Evolutionary conservation across 768 basidiomycete species (phyloP), one percentile per base, ranked within the genome.

Genomic region (Chalciporus sphaerocephalus): DNA sequence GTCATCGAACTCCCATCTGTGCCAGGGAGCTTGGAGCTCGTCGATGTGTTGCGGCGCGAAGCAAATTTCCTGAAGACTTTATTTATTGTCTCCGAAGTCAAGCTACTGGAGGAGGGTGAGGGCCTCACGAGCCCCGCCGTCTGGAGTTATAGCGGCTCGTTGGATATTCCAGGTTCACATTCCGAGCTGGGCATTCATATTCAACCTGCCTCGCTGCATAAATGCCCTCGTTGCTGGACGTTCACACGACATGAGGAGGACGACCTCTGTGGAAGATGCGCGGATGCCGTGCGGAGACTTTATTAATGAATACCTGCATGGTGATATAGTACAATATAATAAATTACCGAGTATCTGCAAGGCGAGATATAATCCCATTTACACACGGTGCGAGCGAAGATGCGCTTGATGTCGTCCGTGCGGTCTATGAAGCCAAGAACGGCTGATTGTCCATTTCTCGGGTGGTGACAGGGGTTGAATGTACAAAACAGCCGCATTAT

Each of bases 171-270:
- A 54, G 57, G 51, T 11, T 55, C 48, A 32, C 47, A 44, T 23
- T 44, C 41, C 17, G 51, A 49, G 11, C 47, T 83, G 3, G 67
- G 64, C 0, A 66, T 91, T 42, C 74, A 76, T 12, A 69, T 88
- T n/a, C 71, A 73, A 15, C 85, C 88, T 13, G 79, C 90, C 10
- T 67, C 64, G 4, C 49, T 66, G 41, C 58, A 70, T 17, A 94
- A 95, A 62, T 98, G 95, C 61, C 89, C 92, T 18, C 78, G 94
- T 13, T 98, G 95, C 64, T 96, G 94, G 92, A 85, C 80, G 6
- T 85, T 75, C 60, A 83, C 81, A 2, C 74, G 84, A 12, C 53
- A 61, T 10, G 60, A 70, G 32, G 62, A 70, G 11, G 74, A 81
- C 15, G 59, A 61, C 9, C 62, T 94, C 10, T 95, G 93, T 65